Conservation (phyloP, 495 filamentous ascomycete genomes). For the Glonium stellatum region DNA sequence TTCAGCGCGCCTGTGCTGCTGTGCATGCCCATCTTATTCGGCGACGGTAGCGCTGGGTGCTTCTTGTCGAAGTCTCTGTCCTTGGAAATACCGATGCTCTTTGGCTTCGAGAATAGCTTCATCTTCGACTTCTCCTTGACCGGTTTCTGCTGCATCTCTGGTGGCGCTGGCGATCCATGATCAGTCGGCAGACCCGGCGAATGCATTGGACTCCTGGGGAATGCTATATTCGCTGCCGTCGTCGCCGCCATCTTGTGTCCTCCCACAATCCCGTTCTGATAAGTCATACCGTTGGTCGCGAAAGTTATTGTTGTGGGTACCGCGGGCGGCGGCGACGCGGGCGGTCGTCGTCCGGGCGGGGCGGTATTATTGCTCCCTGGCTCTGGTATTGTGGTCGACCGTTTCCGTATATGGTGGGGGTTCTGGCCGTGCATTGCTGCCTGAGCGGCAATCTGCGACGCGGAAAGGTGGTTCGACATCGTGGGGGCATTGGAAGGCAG, state of each 20-base stretch:
- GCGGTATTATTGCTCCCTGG: constrained; percentile 37
- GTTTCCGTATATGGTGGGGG: constrained; percentile 54
- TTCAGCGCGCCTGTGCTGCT: constrained; percentile 50
- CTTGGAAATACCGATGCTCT: constrained; percentile 68
- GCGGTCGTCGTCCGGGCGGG: constrained; percentile 44
- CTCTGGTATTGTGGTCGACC: constrained; percentile 60
- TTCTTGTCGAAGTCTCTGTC: constrained; percentile 56
- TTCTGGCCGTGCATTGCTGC: constrained; percentile 71
- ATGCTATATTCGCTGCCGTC: constrained; percentile 80
- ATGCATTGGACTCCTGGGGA: constrained; percentile 54
- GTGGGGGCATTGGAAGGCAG: constrained; percentile 55
- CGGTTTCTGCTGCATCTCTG: constrained; percentile 42
- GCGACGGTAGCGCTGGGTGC: constrained; percentile 68
- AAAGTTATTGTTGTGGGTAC: constrained; percentile 42
- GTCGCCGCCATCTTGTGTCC: constrained; percentile 63
- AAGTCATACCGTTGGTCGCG: constrained; percentile 43
- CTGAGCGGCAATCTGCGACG: constrained; percentile 86
- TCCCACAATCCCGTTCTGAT: constrained; percentile 63
- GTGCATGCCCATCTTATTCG: constrained; percentile 64
- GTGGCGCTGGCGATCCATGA: constrained; percentile 20
- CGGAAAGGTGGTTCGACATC: constrained; percentile 43
- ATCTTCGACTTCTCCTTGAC: constrained; percentile 80
- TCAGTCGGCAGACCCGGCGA: constrained; percentile 30
- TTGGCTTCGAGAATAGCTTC: constrained; percentile 85
- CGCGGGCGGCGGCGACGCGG: constrained; percentile 48